Percentiles rank a stretch among this genome's conserved stretches.
These are phyloP conservation scores for Sordariomycetes sp. DNA, from an alignment of 2,329 filamentous ascomycete species.

Conservation along the genomic window DNA sequence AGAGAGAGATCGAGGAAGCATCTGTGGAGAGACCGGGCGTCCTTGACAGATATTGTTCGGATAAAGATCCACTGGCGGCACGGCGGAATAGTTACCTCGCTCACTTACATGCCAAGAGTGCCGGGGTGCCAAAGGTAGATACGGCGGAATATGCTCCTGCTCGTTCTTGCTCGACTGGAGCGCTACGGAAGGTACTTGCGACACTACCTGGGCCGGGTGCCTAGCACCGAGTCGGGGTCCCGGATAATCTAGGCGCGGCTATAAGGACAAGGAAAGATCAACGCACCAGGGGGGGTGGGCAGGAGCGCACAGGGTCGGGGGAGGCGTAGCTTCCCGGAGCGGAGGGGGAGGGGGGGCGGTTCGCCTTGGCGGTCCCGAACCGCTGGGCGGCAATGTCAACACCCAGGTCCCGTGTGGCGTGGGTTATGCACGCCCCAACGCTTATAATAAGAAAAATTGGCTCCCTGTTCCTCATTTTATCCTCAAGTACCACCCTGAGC, in stretches of 20 bases:
- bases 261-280: slow-evolving; percentile 5
- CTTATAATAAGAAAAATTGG: not conserved
- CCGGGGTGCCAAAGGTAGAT: not conserved
- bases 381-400: not conserved
- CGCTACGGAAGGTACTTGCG: not conserved
- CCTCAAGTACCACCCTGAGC: not conserved
- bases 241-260: slow-evolving; percentile 5
- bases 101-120: slow-evolving; percentile 6
- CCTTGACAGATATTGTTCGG: slow-evolving; percentile 6
- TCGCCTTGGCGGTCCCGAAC: not conserved
- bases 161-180: not conserved
- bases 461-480: not conserved
- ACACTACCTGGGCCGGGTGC: not conserved
- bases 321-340: not conserved
- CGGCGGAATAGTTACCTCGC: slow-evolving; percentile 2
- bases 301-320: not conserved
- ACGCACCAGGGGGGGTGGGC: not conserved
- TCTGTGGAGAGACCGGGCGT: not conserved
- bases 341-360: not conserved
- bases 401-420: not conserved
- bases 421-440: not conserved
- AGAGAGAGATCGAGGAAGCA: not conserved
- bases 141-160: not conserved
- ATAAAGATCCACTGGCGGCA: slow-evolving; percentile 8
- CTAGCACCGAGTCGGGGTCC: not conserved